phyloP scores from a whole-genome alignment of 2,329 filamentous ascomycete species.

The Fusarium beomiforme region DNA sequence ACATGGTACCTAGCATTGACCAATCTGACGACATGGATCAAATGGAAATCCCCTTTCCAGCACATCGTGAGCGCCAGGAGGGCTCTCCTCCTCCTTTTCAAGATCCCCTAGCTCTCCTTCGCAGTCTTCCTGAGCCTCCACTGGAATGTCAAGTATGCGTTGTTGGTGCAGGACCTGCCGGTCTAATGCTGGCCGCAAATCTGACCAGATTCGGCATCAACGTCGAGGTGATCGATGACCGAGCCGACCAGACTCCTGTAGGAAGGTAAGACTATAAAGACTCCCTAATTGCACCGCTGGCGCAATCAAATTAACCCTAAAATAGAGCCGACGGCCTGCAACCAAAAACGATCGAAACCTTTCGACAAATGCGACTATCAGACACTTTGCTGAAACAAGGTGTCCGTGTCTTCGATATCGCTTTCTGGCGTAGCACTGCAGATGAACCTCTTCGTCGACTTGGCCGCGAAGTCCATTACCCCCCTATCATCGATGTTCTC shows the following conservation, averaged over 20 bases:
- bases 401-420: conserved; percentile 77
- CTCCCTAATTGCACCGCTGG: not conserved
- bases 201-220: conserved; percentile 74
- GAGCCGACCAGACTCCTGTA: conserved; percentile 72
- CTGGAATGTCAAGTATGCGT: conserved; percentile 60
- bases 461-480: conserved; percentile 75
- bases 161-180: conserved; percentile 65
- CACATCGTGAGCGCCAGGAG: conserved; percentile 42
- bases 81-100: conserved; percentile 49
- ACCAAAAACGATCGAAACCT: conserved; percentile 81
- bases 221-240: conserved; percentile 73
- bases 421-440: conserved; percentile 72
- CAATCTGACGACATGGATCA: conserved; percentile 44
- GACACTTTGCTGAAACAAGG: conserved; percentile 73
- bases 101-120: conserved; percentile 59
- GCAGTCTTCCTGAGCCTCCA: conserved; percentile 59
- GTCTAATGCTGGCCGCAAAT: conserved; percentile 64
- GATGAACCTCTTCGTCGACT: conserved; percentile 66
- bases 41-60: conserved; percentile 40
- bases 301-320: conserved; percentile 29
- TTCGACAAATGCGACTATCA: conserved; percentile 78
- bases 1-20: conserved; percentile 48
- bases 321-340: conserved; percentile 75
- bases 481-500: conserved; percentile 65
- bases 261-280: conserved; percentile 56